Conservation (phyloP, 2,329 filamentous ascomycete species). For the Fusarium transvaalense region DNA sequence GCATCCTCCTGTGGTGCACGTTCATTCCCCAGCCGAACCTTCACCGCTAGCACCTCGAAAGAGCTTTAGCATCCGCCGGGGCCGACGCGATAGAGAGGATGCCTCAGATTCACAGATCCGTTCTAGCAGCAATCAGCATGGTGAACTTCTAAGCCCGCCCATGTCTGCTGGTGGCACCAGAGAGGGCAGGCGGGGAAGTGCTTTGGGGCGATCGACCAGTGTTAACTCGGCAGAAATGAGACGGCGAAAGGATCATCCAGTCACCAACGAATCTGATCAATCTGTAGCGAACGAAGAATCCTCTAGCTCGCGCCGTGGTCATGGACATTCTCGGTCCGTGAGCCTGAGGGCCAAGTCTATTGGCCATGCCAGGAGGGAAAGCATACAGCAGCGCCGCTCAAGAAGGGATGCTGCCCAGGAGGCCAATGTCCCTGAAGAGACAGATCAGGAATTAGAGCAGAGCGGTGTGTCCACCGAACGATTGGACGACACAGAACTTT, state of each 20-base stretch:
- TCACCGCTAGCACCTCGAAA: conserved; percentile 75
- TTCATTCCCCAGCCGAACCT: conserved; percentile 80
- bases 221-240: conserved; percentile 90
- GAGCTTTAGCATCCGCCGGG: conserved; percentile 84
- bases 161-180: conserved; percentile 68
- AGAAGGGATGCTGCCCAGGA: conserved; percentile 79
- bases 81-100: conserved; percentile 67
- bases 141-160: conserved; percentile 82
- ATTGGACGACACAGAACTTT: conserved; percentile 78
- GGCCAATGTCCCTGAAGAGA: conserved; percentile 89
- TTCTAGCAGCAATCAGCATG: conserved; percentile 75
- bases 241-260: conserved; percentile 77
- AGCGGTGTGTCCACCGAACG: conserved; percentile 72
- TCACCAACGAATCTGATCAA: conserved; percentile 84
- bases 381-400: conserved; percentile 87
- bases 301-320: conserved; percentile 64
- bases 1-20: conserved; percentile 78
- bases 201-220: conserved; percentile 87
- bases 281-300: conserved; percentile 70
- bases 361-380: conserved; percentile 89
- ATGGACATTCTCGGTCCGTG: conserved; percentile 67
- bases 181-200: conserved; percentile 71
- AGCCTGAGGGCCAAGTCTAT: conserved; percentile 86
- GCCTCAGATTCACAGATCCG: conserved; percentile 60
- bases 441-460: conserved; percentile 79